Evolutionary conservation across 2,329 filamentous ascomycete genomes (phyloP), one percentile per base, ranked within the genome.

Genomic region (Xylariaceae sp.): DNA sequence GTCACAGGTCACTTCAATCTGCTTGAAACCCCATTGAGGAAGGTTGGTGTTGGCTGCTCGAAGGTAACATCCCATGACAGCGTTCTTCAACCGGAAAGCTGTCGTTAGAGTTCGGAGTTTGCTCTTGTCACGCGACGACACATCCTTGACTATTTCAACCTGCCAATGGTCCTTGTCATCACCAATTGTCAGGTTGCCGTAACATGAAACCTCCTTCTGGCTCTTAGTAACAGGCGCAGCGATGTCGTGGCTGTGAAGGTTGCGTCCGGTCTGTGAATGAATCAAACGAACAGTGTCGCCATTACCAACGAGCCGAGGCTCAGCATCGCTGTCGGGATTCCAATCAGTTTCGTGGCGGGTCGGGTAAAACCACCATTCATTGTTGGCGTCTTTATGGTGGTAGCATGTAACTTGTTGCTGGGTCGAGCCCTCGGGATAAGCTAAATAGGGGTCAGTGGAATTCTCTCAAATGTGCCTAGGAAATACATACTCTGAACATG

Each of bases 351-450:
- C 85, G 51, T 82, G 77, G 62, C 96, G 91, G 78, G 94, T 96
- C 23, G 95, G 95, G 75, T 97, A 97, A 77, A 99, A 93, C 78
- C 96, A 96, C 95, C 95, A 99, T 75, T 99, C 95, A 74, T 99
- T 99, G 85, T 99, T 99, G 74, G 94, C 84, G 80, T 99, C 95
- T 75, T 99, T 99, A 82, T 99, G 95, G 78, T 99, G 95, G 78
- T 99, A 99, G 82, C 96, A 99, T 62, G 95, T 99, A 61, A 99
- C 88, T 75, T 99, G 95, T 76, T 99, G 96, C 77, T 99, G 95
- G 49, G 79, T 79, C 33, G 95, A 98, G 28, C 94, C 95, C 72
- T 97, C 93, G 0, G 94, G 94, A 73, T 92, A 98, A 7, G 92
- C 68, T 71, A 50, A 19, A 39, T 9, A 44, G 7, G 29, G 29